These are phyloP conservation scores for Conoideocrella luteorostrata DNA, from an alignment of 2,329 filamentous ascomycete genomes.

Conservation along the genomic window DNA sequence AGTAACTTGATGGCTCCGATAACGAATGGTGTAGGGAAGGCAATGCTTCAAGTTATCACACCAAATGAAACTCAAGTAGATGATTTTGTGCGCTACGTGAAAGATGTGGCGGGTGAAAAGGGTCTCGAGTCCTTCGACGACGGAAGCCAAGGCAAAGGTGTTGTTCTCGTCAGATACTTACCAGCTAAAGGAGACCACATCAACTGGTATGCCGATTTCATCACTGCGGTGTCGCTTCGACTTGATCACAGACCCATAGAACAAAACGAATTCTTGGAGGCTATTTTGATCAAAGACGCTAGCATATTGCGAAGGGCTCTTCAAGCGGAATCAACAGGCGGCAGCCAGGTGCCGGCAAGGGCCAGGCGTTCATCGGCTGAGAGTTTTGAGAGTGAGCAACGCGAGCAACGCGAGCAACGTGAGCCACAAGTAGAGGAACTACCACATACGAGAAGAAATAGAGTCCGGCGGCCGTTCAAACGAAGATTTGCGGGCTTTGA, in stretches of 20 bases:
- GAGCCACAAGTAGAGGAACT: slow-evolving; percentile 7
- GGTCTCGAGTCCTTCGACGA: slow-evolving; percentile 58
- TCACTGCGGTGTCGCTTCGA: slow-evolving; percentile 60
- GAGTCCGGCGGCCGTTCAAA: slow-evolving; percentile 33
- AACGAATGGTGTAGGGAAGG: slow-evolving; percentile 76
- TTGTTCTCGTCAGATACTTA: slow-evolving; percentile 71
- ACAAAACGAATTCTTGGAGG: slow-evolving; percentile 87
- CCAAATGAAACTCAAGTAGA: slow-evolving; percentile 60
- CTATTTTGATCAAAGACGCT: slow-evolving; percentile 76
- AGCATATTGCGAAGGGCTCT: slow-evolving; percentile 63
- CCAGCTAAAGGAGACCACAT: slow-evolving; percentile 47
- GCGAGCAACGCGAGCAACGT: slow-evolving; percentile 5
- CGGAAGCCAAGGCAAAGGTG: slow-evolving; percentile 59
- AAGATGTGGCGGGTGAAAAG: slow-evolving; percentile 67
- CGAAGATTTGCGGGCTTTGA: slow-evolving; percentile 70
- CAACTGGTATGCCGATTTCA: slow-evolving; percentile 65
- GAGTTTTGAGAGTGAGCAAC: slow-evolving; percentile 3
- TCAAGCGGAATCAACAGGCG: slow-evolving; percentile 35
- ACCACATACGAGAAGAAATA: slow-evolving; percentile 9
- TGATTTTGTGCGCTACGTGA: slow-evolving; percentile 74
- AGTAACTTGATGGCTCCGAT: slow-evolving; percentile 69
- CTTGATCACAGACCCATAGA: slow-evolving; percentile 79
- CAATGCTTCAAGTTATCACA: slow-evolving; percentile 57
- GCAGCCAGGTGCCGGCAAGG: slow-evolving; percentile 13
- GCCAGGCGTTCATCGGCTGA: slow-evolving; percentile 4